Base-by-base conservation (phyloP, 1,139 yeast genomes). In the Nakaseomyces bracarensis region DNA sequence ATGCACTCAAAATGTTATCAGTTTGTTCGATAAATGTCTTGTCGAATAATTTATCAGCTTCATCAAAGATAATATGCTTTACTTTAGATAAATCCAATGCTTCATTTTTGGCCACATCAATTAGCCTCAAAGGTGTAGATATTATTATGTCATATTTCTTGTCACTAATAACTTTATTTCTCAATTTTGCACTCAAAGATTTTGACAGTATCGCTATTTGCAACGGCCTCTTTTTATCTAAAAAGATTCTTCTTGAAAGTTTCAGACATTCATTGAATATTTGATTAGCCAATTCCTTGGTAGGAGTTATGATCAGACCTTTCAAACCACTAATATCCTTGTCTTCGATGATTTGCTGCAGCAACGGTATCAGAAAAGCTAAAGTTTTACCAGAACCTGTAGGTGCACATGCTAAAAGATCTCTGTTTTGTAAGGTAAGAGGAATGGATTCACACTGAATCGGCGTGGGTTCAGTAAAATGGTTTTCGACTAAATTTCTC, bases 331-430 rank as follows among this genome's bases (percentile, higher is more conserved):
- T 53, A 3, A 44, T 41, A 1, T 54, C 51, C 30, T 46, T 50
- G 19, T 48, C 53, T 38, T 49, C 53, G 11, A 55, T 53, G 6
- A 75, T 53, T 38, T 69, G 69, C 54, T 86, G 95, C 13, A 91
- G 65, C 51, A 89, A 58, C 2, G 98, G 98, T 14, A 87, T 75
- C 44, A 83, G 69, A 60, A 83, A 91, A 36, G 96, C 96, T 40
- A 87, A 68, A 0, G 96, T 85, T 61, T 86, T 86, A 67, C 96
- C 96, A 5, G 95, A 82, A 52, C 96, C 96, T 0, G 96, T 86
- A 33, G 95, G 96, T 0, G 96, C 95, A 69, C 95, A 83, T 1
- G 93, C 94, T 44, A 86, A 69, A 38, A 86, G 58, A 56, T 86
- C 95, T 46, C 91, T 72, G 20, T 69, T 70, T 40, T 72, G 68